Base-by-base conservation (phyloP, 768 basidiomycete species). In the Amanita exitialis region DNA sequence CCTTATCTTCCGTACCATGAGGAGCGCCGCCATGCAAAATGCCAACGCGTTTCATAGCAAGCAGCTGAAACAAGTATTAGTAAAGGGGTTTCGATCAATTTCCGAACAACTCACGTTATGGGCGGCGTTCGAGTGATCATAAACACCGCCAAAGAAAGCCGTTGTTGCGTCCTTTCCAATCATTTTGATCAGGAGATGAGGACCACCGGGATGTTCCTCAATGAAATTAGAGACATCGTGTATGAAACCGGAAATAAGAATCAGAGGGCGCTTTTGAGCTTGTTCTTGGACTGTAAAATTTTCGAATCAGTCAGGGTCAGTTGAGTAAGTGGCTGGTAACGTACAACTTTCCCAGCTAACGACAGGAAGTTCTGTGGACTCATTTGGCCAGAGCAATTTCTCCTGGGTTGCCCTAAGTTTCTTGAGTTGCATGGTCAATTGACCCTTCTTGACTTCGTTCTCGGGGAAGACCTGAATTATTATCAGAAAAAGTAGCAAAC, bases 391-490 rank as follows among this genome's bases (percentile, higher is more conserved):
- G 20, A 67, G 63, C 34, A 97, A 73, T 15, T 65, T 70, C 30
- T 93, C 89, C 60, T 90, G 86, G 10, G 83, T 82, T 62, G 77
- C 77, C 48, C 85, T 79, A 32, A 96, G 75, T 57, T 83, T 83
- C 73, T 94, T 94, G 48, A 97, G 75, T 62, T 94, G 77, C 91
- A 97, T 94, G 27, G 93, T 94, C 41, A 94, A 77, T 62, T 92
- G 84, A 30, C 93, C 93, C 69, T 96, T 97, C 77, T 81, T 68
- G 34, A 79, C 72, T 66, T 79, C 77, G 56, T 79, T 79, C 44
- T 75, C 73, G 27, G 76, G 73, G 69, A 77, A 77, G 41, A 72
- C 64, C 70, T 71, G 52, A 16, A 13, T 44, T 35, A 34, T 46
- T 2, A 9, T 56, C 23, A 57, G 32, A n/a, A 23, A 9, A 27